These are phyloP conservation scores for Penicillium rolfsii DNA, from an alignment of 2,329 filamentous ascomycete species.

Conservation along the genomic window DNA sequence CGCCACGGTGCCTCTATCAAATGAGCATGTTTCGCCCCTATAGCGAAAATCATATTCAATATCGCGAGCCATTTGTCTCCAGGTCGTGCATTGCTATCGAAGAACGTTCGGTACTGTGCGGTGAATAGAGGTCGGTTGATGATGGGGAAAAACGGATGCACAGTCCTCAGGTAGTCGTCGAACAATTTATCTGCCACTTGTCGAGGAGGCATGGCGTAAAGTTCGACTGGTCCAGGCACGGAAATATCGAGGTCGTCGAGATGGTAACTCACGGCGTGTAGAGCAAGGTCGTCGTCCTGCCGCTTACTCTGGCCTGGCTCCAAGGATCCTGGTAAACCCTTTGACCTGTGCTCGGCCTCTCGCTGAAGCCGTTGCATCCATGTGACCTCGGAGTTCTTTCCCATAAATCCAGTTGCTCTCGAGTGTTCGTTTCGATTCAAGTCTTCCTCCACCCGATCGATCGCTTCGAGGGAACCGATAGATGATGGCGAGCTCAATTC, in stretches of 20 bases:
- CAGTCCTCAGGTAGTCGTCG: constrained; percentile 46
- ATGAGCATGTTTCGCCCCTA: constrained; percentile 49
- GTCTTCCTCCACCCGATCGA: constrained; percentile 52
- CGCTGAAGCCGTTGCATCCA: constrained; percentile 50
- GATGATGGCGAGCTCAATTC: constrained; percentile 37
- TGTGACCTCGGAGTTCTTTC: constrained; percentile 51
- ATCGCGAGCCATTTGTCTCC: constrained; percentile 50
- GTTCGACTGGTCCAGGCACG: constrained; percentile 45
- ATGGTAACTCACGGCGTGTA: constrained; percentile 46
- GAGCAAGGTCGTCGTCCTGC: constrained; percentile 37
- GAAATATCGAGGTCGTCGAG: constrained; percentile 50
- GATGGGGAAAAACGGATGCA: constrained; percentile 52
- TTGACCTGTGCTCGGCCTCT: constrained; percentile 42
- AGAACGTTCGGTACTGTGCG: constrained; percentile 47
- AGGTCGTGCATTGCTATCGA: constrained; percentile 38
- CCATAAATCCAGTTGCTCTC: constrained; percentile 48
- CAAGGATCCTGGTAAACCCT: constrained; percentile 32
- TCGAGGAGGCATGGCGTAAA: constrained; percentile 48
- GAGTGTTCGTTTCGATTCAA: constrained; percentile 43
- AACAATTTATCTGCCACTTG: constrained; percentile 47
- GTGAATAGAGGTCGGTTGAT: constrained; percentile 47
- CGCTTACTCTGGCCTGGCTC: constrained; percentile 30
- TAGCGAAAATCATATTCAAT: constrained; percentile 53
- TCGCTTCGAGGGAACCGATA: constrained; percentile 49
- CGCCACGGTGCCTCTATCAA: constrained; percentile 48